phyloP scores from a whole-genome alignment of 2,329 filamentous ascomycete genomes.

The Davidsoniella eucalypti region DNA sequence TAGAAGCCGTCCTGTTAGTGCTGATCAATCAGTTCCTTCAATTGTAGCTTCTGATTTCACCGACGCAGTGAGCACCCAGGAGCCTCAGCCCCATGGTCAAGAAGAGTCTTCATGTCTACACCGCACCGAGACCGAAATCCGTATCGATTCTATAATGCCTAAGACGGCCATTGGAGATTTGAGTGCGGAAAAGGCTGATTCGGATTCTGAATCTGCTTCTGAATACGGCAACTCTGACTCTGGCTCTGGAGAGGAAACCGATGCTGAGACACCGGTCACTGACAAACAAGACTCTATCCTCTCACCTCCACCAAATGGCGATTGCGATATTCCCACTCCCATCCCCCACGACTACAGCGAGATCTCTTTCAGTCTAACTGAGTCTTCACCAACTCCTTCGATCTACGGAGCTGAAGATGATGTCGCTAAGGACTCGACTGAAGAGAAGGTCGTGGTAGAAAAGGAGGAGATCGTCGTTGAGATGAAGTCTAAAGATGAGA shows the following conservation, averaged over 20 bases:
- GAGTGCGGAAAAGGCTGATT: background rate
- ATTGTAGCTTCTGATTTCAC: conserved; percentile 3
- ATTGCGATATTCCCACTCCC: conserved; percentile 3
- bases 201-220: background rate
- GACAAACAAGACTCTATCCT: conserved; percentile 2
- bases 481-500: background rate
- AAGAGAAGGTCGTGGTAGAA: background rate
- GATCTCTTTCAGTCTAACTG: conserved; percentile 9
- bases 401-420: background rate
- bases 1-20: conserved; percentile 22
- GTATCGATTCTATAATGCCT: too few species aligned
- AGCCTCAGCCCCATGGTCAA: too few species aligned
- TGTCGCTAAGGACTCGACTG: background rate
- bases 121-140: background rate
- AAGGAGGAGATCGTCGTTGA: background rate
- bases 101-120: background rate
- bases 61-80: background rate
- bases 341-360: conserved; percentile 10
- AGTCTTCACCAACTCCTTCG: conserved; percentile 3
- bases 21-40: conserved; percentile 14
- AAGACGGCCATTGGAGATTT: too few species aligned
- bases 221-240: conserved; percentile 4
- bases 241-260: conserved; percentile 4
- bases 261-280: conserved; percentile 7
- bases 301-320: background rate